These are phyloP conservation scores for Apodospora peruviana DNA, from an alignment of 495 filamentous ascomycete genomes.

Conservation along the genomic window DNA sequence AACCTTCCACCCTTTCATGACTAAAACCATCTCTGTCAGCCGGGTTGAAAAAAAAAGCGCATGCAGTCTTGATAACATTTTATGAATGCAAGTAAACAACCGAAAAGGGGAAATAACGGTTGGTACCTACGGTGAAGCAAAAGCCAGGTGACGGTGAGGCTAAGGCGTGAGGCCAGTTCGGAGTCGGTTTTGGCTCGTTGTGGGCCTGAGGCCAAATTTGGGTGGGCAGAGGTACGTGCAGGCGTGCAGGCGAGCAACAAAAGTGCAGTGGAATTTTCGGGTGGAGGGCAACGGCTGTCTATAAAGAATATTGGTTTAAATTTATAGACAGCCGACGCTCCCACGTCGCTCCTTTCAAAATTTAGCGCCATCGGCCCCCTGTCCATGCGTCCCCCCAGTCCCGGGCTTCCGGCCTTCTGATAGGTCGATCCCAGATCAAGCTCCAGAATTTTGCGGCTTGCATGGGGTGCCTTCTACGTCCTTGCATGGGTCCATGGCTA, in stretches of 20 bases:
- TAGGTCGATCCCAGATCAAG: not conserved
- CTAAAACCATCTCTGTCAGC: too few species aligned
- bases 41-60: too few species aligned
- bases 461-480: too few species aligned
- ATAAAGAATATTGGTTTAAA: conserved; percentile 36
- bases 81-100: too few species aligned
- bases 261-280: conserved; percentile 25
- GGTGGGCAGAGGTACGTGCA: conserved; percentile 17
- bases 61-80: too few species aligned
- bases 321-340: conserved; percentile 34
- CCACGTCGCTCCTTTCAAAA: conserved; percentile 24
- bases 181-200: conserved; percentile 7
- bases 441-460: not conserved
- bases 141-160: too few species aligned
- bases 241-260: conserved; percentile 15
- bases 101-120: not conserved
- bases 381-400: conserved; percentile 19
- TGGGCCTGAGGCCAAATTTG: conserved; percentile 5
- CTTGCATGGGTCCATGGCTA: too few species aligned
- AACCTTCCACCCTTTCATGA: too few species aligned
- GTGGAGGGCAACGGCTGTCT: conserved; percentile 34
- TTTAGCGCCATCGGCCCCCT: conserved; percentile 29
- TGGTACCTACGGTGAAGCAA: conserved; percentile 4
- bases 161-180: too few species aligned
- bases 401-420: conserved; percentile 12